Base-by-base conservation (phyloP, 1,284 basidiomycete species). In the Agaricales sp. region DNA sequence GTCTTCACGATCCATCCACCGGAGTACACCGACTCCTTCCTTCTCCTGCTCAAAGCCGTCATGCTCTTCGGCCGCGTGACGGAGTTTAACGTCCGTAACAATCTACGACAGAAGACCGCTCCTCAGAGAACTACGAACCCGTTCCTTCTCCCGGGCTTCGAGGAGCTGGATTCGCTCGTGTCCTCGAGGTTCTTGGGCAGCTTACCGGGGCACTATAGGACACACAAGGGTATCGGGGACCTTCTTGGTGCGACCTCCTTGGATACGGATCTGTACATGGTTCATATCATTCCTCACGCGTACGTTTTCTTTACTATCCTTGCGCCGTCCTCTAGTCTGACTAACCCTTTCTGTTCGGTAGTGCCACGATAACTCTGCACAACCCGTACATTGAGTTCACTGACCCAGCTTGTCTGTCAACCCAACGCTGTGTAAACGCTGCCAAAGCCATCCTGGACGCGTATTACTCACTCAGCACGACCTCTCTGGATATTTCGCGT, bases 1-100 rank as follows among this genome's bases (percentile, higher is more conserved):
- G 63, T 88, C 45, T 87, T 83, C 59, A 78, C 70, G 23, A 71
- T 68, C 4, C 87, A 90, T 61, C 77, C 77, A 19, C 74, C 81
- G 3, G 74, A 77, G 58, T 88, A 87, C 59, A 88, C 85, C 0
- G 87, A 90, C 63, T 77, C 87, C 3, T 87, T 83, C 61, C 64
- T 87, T 19, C 73, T 90, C 20, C 75, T 88, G 50, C 77, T 90
- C 59, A 90, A 90, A 60, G 74, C 81, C 2, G 70, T 85, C 45
- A 87, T 90, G 83, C 63, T 90, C 18, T 90, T 90, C 59, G 87
- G 87, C 35, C 75, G 73, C 43, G 85, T 90, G 16, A 90, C 87
- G 1, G 87, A 90, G 61, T 87, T 80, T 62, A 87, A 83, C 57
- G 84, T 87, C 20, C 77, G 85, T 21, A 75, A 78, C 41, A 82